Conservation (phyloP, 192 early-diverging fungal genomes). For the Allomyces macrogynus region DNA sequence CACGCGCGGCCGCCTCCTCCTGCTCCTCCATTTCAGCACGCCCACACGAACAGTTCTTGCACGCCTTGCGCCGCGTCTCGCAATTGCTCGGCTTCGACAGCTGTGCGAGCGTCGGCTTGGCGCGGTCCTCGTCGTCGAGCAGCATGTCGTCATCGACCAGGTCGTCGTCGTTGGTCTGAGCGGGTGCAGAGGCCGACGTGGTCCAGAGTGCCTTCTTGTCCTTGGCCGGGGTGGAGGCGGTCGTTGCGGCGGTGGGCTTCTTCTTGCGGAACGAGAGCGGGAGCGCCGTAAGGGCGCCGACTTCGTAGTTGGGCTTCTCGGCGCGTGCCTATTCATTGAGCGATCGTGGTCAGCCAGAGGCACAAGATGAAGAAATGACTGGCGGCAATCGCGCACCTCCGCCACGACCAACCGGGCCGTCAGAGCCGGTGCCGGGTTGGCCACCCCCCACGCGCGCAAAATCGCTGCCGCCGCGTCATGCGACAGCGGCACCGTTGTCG, state of each 20-base stretch:
- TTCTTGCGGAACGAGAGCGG: slow-evolving; percentile 65
- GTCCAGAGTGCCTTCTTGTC: slow-evolving; percentile 6
- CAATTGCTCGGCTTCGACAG: slow-evolving; percentile 46
- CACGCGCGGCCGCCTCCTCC: slow-evolving; percentile 32
- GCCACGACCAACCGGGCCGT: slow-evolving; percentile 18
- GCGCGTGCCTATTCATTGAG: slow-evolving; percentile 25
- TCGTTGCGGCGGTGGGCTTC: slow-evolving; percentile 11
- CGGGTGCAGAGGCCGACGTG: slow-evolving; percentile 42
- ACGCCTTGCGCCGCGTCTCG: slow-evolving; percentile 69
- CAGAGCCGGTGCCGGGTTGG: slow-evolving; percentile 15
- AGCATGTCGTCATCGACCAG: slow-evolving; percentile 72
- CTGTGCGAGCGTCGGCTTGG: slow-evolving; percentile 40
- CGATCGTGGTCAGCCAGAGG: slow-evolving; percentile 22
- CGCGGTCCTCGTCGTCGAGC: slow-evolving; percentile 61
- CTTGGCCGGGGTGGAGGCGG: slow-evolving; percentile 12
- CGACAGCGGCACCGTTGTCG: slow-evolving; percentile 16
- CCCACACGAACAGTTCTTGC: slow-evolving; percentile 95
- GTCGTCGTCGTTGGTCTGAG: slow-evolving; percentile 48
- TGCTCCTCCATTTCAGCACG: slow-evolving; percentile 45
- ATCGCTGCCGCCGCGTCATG: slow-evolving; percentile 18
- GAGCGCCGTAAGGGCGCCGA: slow-evolving; percentile 50
- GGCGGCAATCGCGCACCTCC: slow-evolving; percentile 13
- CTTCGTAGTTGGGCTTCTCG: slow-evolving; percentile 64
- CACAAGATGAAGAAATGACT: slow-evolving; percentile 2
- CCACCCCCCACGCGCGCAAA: slow-evolving; percentile 36